Evolutionary conservation across 352 stramenopile species (phyloP), one percentile per base, ranked within the genome.

Genomic region (Phytophthora rubi): DNA sequence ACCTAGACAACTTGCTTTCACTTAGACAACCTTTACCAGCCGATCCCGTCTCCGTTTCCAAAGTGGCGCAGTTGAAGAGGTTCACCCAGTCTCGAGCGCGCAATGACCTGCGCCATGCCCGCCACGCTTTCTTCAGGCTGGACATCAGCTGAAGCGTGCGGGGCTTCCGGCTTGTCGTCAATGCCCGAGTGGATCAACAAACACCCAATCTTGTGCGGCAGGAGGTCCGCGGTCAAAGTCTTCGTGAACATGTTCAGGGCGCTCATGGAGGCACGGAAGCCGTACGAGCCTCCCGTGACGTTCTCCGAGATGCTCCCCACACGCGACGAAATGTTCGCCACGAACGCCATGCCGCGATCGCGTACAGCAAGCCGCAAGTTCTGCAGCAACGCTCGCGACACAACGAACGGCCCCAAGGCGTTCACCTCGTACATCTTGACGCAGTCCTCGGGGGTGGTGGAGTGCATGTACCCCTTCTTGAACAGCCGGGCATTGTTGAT

Each of bases 211-310:
- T 86, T 89, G 16, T 89, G 79, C 0, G 54, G 59, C 53, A 78
- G 55, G 49, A 93, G 71, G 37, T 91, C 85, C 7, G 83, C 37
- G 15, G 78, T 59, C 26, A 93, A 61, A 15, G 72, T 81, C 71
- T 86, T 92, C 23, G 71, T 83, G 64, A 91, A 76, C 68, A 90
- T 92, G 72, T 96, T 91, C 32, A 94, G 76, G 23, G 89, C 86
- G 12, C 81, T 79, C 68, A 95, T 94, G 55, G 85, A 94, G 28
- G 90, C 77, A 33, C 87, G 85, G 67, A 94, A 95, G 10, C 79
- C 86, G 60, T 94, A 95, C 42, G 74, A 77, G 9, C 86, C 84
- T 53, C 88, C 88, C 0, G 59, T 73, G 37, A 39, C 10, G 56
- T 81, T 81, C 42, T 77, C 68, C 32, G 62, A 62, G 64, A 92